Base-by-base conservation (phyloP, 257 asterid species). In the Lycium ferocissimum region DNA sequence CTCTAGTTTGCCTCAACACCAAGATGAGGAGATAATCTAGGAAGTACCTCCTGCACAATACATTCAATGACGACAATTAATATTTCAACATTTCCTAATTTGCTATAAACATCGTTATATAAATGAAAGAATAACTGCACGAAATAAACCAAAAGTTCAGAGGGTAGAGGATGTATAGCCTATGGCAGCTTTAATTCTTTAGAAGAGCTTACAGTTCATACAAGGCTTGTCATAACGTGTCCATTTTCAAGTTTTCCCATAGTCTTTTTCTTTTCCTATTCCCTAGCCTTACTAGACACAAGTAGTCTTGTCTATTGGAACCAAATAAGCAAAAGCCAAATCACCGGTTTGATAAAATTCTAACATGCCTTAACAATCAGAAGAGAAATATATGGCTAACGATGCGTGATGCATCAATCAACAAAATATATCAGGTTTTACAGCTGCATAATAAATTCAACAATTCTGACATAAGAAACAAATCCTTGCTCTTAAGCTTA, bases 1-100 rank as follows among this genome's bases (percentile, higher is more conserved):
- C 63, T 58, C 63, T 58, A 58, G 22, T 58, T n/a, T n/a, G 92
- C 93, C 89, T 94, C 99, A 12, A 92, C 94, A 67, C 93, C 93
- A 13, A 93, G 95, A 72, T 98, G 98, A 35, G 99, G 98, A 72
- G 99, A 95, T 84, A 95, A 90, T 84, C 99, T 91, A 17, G 99
- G 98, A 84, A 95, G 94, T 20, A 86, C 85, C 90, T 91, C 98
- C 98, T 93, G 93, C 79, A 3, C 2, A 14, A 76, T 26, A 76
- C 11, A 76, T 51, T 53, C 82, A 51, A 35, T 26, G 13, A 76
- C 51, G 63, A 76, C 45, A 51, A 66, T 3, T 49, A 14, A 49
- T 20, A 73, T 20, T n/a, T 40, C 79, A 70, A 49, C 20, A 49
- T 49, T 49, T 47, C 20, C 43, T 49, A 76, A 76, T 7, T 51